Percentiles rank a stretch among this genome's conserved stretches.
phyloP scores from a whole-genome alignment of 164 flowering plant species.

The Kalanchoe fedtschenkoi region DNA sequence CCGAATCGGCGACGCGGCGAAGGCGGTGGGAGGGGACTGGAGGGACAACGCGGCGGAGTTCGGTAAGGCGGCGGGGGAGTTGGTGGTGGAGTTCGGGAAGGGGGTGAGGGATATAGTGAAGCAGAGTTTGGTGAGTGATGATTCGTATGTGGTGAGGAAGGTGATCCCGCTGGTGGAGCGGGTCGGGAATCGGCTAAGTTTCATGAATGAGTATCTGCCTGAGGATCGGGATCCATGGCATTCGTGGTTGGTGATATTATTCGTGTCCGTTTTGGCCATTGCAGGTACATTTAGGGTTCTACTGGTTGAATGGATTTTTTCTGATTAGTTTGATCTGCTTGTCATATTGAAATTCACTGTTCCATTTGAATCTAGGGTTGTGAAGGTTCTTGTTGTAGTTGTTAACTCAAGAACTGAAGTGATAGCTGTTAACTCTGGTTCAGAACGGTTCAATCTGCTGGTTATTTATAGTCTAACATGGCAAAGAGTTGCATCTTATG shows the following conservation, averaged over 20 bases:
- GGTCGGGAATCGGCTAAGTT: slow-evolving; percentile 10
- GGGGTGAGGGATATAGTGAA: slow-evolving; percentile 33
- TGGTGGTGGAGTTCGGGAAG: slow-evolving; percentile 26
- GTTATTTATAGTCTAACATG: no score
- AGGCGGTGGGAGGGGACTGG: no score
- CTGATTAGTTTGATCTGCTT: not conserved
- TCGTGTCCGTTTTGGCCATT: not conserved
- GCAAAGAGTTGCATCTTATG: no score
- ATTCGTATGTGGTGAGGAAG: slow-evolving; percentile 18
- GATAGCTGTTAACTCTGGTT: no score
- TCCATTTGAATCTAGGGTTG: no score
- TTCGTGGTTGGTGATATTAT: slow-evolving; percentile 47
- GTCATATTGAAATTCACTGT: not conserved
- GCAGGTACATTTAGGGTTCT: not conserved
- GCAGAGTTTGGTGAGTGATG: slow-evolving; percentile 28
- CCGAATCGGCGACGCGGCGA: no score
- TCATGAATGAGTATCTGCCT: slow-evolving; percentile 70
- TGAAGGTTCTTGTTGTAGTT: no score
- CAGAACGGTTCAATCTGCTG: no score
- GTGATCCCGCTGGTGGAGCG: slow-evolving; percentile 10
- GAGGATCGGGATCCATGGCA: slow-evolving; percentile 86
- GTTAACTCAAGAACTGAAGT: no score
- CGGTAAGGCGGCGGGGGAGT: slow-evolving; percentile 21
- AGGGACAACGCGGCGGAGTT: slow-evolving; percentile 21
- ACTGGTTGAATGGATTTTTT: not conserved